These are phyloP conservation scores for Phalaenopsis equestris DNA, from an alignment of 106 monocot species.

Conservation along the genomic window DNA sequence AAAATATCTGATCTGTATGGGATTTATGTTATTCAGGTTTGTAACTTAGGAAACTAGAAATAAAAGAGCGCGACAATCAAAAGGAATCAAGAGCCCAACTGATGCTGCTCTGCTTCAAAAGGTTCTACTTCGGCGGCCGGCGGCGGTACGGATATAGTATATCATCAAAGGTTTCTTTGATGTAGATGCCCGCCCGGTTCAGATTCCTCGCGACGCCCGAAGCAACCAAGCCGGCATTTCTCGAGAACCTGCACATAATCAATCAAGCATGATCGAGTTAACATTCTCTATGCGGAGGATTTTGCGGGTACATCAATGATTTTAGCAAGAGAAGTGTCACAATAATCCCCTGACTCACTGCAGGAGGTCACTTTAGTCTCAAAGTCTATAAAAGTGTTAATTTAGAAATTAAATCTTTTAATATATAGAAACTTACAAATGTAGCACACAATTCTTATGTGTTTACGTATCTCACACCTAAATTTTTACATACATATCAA, in stretches of 20 bases:
- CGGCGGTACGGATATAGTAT: constrained; percentile 57
- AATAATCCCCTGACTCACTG: too few relatives aligned
- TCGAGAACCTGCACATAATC: constrained; percentile 40
- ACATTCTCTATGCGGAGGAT: neutral
- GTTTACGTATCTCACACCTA: too few relatives aligned
- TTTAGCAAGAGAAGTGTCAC: neutral
- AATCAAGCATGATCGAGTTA: neutral
- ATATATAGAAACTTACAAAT: too few relatives aligned
- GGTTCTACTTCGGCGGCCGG: constrained; percentile 50
- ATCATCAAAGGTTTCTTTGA: constrained; percentile 62
- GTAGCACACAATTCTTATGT: too few relatives aligned
- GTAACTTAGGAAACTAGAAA: neutral
- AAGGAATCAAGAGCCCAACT: neutral
- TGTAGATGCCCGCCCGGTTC: constrained; percentile 38
- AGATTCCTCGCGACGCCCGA: constrained; percentile 55
- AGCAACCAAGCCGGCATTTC: constrained; percentile 67
- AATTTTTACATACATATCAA: too few relatives aligned
- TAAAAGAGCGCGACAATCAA: neutral
- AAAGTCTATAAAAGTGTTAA: too few relatives aligned
- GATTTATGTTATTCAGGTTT: neutral
- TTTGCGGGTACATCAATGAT: neutral
- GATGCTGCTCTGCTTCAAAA: neutral
- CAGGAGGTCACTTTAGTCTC: too few relatives aligned
- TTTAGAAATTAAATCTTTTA: too few relatives aligned
- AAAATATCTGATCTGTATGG: neutral